Percentiles rank a stretch among this genome's conserved stretches.
Conservation (phyloP, 2,329 filamentous ascomycete genomes). For the Scedosporium aurantiacum region DNA sequence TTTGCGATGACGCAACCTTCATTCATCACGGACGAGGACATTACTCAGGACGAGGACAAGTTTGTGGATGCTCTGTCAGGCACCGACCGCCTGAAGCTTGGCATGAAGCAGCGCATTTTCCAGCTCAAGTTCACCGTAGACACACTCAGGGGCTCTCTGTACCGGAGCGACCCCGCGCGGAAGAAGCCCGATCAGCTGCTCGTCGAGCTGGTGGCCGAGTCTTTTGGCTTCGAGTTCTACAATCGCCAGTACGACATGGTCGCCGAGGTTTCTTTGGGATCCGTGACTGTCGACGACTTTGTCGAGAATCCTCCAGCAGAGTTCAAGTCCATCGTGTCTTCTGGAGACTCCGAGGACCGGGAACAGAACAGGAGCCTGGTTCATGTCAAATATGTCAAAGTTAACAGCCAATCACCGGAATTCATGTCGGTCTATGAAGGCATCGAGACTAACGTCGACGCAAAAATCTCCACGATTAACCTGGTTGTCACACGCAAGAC, state of each 20-base stretch:
- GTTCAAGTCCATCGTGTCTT: slow-evolving; percentile 96
- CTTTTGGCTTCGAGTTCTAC: slow-evolving; percentile 80
- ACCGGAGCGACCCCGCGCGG: slow-evolving; percentile 70
- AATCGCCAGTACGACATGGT: slow-evolving; percentile 86
- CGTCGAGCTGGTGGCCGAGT: slow-evolving; percentile 82
- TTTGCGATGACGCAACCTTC: slow-evolving; percentile 63
- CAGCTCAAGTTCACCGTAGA: slow-evolving; percentile 97
- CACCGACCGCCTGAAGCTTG: slow-evolving; percentile 40
- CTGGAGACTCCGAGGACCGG: slow-evolving; percentile 60
- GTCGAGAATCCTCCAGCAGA: slow-evolving; percentile 80
- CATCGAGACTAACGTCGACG: slow-evolving; percentile 84
- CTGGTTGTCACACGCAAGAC: slow-evolving; percentile 89
- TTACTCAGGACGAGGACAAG: slow-evolving; percentile 51
- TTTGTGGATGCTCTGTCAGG: slow-evolving; percentile 58
- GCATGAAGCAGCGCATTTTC: slow-evolving; percentile 80
- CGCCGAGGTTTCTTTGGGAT: slow-evolving; percentile 78
- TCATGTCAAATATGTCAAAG: slow-evolving; percentile 76
- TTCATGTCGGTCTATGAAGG: slow-evolving; percentile 88
- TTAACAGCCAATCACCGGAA: slow-evolving; percentile 84
- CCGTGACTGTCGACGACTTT: slow-evolving; percentile 84
- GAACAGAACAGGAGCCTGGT: slow-evolving; percentile 73
- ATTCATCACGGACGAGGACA: slow-evolving; percentile 68
- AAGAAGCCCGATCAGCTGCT: slow-evolving; percentile 68
- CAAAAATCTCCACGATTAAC: slow-evolving; percentile 90
- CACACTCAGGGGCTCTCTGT: slow-evolving; percentile 84